Conservation (phyloP, 2,329 filamentous ascomycete species). For the Penicillium sp. region DNA sequence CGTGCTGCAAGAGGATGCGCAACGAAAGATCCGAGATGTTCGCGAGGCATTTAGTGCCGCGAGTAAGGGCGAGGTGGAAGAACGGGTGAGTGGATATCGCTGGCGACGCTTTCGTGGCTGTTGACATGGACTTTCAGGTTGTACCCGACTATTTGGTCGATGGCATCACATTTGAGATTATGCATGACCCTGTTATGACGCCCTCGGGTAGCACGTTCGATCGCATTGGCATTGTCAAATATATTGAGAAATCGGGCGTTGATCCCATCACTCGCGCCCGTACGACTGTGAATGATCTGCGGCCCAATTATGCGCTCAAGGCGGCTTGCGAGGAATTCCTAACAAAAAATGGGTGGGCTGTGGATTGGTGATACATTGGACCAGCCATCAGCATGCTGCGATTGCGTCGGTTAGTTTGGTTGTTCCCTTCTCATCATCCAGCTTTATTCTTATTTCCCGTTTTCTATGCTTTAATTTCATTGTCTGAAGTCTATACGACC, state of each 20-base stretch:
- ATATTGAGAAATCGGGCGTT: constrained; percentile 65
- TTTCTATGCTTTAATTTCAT: too few species aligned
- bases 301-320: constrained; percentile 75
- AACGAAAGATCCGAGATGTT: constrained; percentile 44
- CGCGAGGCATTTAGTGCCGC: constrained; percentile 41
- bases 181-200: constrained; percentile 48
- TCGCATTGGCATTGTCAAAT: constrained; percentile 74
- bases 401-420: too few species aligned
- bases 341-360: constrained; percentile 82
- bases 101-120: constrained; percentile 4
- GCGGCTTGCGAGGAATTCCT: constrained; percentile 81
- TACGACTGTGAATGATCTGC: constrained; percentile 61
- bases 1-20: constrained; percentile 48
- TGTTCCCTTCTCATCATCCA: too few species aligned
- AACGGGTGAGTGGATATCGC: constrained; percentile 36
- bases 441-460: too few species aligned
- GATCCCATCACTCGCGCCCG: constrained; percentile 82
- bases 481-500: too few species aligned
- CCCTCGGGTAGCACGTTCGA: constrained; percentile 90
- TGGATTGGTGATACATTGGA: constrained; percentile 62
- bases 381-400: too few species aligned
- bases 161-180: constrained; percentile 47
- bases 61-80: constrained; percentile 38
- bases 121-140: constrained; percentile 24
- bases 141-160: constrained; percentile 48